Base-by-base conservation (phyloP, 495 filamentous ascomycete genomes). In the Lentithecium fluviatile region DNA sequence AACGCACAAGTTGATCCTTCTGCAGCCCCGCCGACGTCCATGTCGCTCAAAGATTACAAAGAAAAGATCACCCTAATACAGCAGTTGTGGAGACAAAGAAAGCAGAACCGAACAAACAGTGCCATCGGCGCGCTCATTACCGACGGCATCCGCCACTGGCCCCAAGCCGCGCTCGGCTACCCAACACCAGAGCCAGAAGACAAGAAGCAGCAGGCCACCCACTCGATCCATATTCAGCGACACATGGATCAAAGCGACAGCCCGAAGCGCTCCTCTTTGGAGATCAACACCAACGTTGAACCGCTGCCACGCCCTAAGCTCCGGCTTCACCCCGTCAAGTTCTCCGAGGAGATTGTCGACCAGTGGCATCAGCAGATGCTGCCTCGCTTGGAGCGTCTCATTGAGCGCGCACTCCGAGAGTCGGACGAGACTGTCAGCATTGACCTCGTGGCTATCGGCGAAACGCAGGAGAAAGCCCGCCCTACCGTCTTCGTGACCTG, bases 401-500 rank as follows among this genome's bases (percentile, higher is more conserved):
- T 76, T 23, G 73, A 73, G 32, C 62, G 71, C 23, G 62, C 73
- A 6, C 65, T 77, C 23, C 66, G 69, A 56, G 70, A 73, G 53
- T 71, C 73, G 6, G 64, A 62, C 0, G 77, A 80, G 56, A 74
- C 76, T 0, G 60, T 71, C 24, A 74, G 68, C 29, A 75, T 80
- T 20, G 73, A 74, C 36, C 71, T 80, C 2, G 66, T 78, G 6
- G 71, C 70, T n/a, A 68, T 78, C 36, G 78, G 78, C 15, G 70
- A 72, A 42, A 74, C 73, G 6, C 66, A 62, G 37, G 62, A 69
- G 10, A 70, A 52, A 13, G 75, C 78, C 6, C 65, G 68, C 2
- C 78, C 76, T 17, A 80, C 78, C 1, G 76, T 78, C 26, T 66
- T 80, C 24, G 66, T 80, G n/a, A 76, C 71, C 13, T 80, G 78